These are phyloP conservation scores for Pseudonitzschia multiseries DNA, from an alignment of 108 stramenopile species.

Conservation along the genomic window DNA sequence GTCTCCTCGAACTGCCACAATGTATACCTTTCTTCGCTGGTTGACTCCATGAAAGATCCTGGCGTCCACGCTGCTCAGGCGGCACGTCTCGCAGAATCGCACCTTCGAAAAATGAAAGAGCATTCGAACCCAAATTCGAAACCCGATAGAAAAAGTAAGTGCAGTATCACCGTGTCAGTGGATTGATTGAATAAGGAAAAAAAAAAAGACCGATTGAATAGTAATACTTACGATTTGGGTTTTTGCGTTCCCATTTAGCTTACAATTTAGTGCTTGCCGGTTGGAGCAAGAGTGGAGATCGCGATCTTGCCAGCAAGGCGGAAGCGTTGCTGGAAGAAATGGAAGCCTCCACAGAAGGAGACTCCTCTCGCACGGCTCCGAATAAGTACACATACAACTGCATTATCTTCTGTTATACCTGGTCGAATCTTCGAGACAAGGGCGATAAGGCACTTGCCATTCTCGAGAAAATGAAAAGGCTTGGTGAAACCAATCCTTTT, in stretches of 20 bases:
- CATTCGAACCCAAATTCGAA: conserved; percentile 6
- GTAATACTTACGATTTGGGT: background rate
- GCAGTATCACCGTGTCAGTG: background rate
- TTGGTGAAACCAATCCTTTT: background rate
- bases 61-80: background rate
- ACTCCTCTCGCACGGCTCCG: conserved; percentile 12
- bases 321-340: conserved; percentile 23
- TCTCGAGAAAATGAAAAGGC: conserved; percentile 26
- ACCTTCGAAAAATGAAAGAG: conserved; percentile 20
- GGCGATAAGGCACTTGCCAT: conserved; percentile 16
- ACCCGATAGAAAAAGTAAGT: conserved; percentile 23
- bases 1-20: conserved; percentile 27
- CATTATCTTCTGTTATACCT: conserved; percentile 30
- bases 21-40: conserved; percentile 23
- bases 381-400: conserved; percentile 31
- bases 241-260: background rate
- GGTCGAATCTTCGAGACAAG: conserved; percentile 25
- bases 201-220: background rate
- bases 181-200: background rate
- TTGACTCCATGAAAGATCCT: conserved; percentile 2
- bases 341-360: conserved; percentile 3
- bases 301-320: conserved; percentile 15
- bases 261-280: conserved; percentile 23
- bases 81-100: conserved; percentile 21
- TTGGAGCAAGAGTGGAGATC: conserved; percentile 28